Conservation (phyloP, 768 basidiomycete species). For the Boletus insuetus region DNA sequence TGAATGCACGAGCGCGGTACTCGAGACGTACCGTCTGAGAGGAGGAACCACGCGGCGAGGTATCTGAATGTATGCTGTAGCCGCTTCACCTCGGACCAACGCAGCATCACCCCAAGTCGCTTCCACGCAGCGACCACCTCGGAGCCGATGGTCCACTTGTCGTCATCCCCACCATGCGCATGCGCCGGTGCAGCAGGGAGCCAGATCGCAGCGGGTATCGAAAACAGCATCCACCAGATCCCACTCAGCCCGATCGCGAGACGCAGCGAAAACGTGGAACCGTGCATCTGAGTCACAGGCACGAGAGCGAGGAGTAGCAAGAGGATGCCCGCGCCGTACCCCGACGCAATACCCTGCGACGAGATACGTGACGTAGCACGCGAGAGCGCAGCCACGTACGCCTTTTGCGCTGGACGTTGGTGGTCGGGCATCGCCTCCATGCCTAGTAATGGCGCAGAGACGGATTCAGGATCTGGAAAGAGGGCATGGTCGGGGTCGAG, state of each 20-base stretch:
- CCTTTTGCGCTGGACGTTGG: slow-evolving; percentile 24
- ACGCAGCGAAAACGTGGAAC: slow-evolving; percentile 75
- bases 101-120: slow-evolving; percentile 71
- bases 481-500: slow-evolving; percentile 6
- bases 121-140: slow-evolving; percentile 75
- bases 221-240: slow-evolving; percentile 84
- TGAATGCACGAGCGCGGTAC: neutral
- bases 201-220: slow-evolving; percentile 75
- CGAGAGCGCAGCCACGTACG: slow-evolving; percentile 61
- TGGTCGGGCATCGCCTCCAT: slow-evolving; percentile 3
- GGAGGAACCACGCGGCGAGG: slow-evolving; percentile 90
- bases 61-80: slow-evolving; percentile 86
- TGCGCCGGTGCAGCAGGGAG: slow-evolving; percentile 44
- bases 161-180: slow-evolving; percentile 3
- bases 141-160: slow-evolving; percentile 42
- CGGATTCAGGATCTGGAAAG: slow-evolving; percentile 21
- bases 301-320: slow-evolving; percentile 72
- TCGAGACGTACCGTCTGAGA: slow-evolving; percentile 72
- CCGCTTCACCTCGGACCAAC: slow-evolving; percentile 65
- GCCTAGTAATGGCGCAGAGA: slow-evolving; percentile 38
- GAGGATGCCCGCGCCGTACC: slow-evolving; percentile 80
- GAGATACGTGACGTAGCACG: slow-evolving; percentile 81
- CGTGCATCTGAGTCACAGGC: slow-evolving; percentile 70
- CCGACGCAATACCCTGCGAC: slow-evolving; percentile 79
- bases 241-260: slow-evolving; percentile 85